These are phyloP conservation scores for Scleroderma citrinum DNA, from an alignment of 768 basidiomycete genomes.

Conservation along the genomic window DNA sequence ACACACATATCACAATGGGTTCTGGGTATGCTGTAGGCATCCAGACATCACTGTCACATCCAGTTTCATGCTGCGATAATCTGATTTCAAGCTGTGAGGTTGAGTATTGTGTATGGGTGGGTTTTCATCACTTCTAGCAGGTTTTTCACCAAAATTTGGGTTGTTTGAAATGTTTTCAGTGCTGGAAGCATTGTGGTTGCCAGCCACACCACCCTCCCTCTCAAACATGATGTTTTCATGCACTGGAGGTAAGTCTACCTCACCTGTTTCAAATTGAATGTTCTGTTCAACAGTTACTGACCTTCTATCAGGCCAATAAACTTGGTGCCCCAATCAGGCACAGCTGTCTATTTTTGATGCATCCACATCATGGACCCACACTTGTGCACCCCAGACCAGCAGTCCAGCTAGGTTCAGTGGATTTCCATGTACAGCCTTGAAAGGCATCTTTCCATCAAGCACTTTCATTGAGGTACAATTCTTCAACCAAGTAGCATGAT, in stretches of 20 bases:
- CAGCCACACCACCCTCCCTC: neutral
- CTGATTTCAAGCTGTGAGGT: no score
- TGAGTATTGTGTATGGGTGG: neutral
- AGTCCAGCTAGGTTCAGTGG: conserved; percentile 19
- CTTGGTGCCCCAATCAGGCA: conserved; percentile 21
- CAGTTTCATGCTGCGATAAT: neutral
- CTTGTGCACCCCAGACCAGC: conserved; percentile 16
- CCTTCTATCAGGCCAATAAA: conserved; percentile 26
- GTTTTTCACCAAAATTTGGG: neutral
- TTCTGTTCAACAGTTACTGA: conserved; percentile 27
- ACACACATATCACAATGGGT: neutral
- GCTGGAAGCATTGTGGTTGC: neutral
- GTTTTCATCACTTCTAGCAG: neutral
- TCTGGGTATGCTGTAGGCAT: neutral
- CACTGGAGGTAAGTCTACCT: neutral
- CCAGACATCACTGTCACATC: neutral
- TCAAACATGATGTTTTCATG: neutral
- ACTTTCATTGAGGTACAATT: conserved; percentile 6
- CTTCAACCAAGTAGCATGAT: conserved; percentile 4
- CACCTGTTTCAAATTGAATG: conserved; percentile 8
- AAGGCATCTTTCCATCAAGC: conserved; percentile 2
- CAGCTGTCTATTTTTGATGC: conserved; percentile 22
- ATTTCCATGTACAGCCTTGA: conserved; percentile 11
- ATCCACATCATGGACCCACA: conserved; percentile 18
- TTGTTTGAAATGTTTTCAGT: neutral